phyloP scores from a whole-genome alignment of 75 land plant species.

The Ceratopteris richardii region DNA sequence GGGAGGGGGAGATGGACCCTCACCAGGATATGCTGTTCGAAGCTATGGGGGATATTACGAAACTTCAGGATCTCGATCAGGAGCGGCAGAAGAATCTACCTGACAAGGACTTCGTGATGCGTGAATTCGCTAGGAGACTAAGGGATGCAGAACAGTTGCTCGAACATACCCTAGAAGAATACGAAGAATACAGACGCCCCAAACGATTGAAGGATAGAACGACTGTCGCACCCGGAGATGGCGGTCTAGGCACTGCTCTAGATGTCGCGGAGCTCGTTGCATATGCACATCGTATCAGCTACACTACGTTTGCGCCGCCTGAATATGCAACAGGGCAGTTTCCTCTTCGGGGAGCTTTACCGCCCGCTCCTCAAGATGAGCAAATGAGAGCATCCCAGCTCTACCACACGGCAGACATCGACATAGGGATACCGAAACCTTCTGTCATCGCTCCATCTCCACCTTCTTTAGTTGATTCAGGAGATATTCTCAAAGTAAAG shows the following conservation, averaged over 20 bases:
- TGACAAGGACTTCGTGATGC: slow-evolving; percentile 49
- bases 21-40: slow-evolving; percentile 76
- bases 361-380: slow-evolving; percentile 91
- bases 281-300: slow-evolving; percentile 82
- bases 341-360: slow-evolving; percentile 76
- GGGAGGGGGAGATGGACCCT: slow-evolving; percentile 44
- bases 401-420: slow-evolving; percentile 55
- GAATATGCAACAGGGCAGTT: slow-evolving; percentile 68
- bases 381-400: slow-evolving; percentile 85
- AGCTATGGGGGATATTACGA: slow-evolving; percentile 69
- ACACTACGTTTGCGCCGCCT: slow-evolving; percentile 94
- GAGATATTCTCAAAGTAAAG: neutral
- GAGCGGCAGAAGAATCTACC: slow-evolving; percentile 42
- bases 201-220: slow-evolving; percentile 24
- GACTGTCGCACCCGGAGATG: slow-evolving; percentile 8
- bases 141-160: slow-evolving; percentile 65
- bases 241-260: slow-evolving; percentile 12
- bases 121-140: slow-evolving; percentile 62
- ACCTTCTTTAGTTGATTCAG: slow-evolving; percentile 13
- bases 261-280: slow-evolving; percentile 57
- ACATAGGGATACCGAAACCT: slow-evolving; percentile 62
- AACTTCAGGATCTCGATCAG: slow-evolving; percentile 76
- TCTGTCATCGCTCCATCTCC: slow-evolving; percentile 28
- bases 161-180: slow-evolving; percentile 68
- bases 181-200: slow-evolving; percentile 41